Percentiles rank a stretch among this genome's conserved stretches.
These are phyloP conservation scores for Aspergillus versicolor DNA, from an alignment of 2,329 filamentous ascomycete genomes.

Conservation along the genomic window DNA sequence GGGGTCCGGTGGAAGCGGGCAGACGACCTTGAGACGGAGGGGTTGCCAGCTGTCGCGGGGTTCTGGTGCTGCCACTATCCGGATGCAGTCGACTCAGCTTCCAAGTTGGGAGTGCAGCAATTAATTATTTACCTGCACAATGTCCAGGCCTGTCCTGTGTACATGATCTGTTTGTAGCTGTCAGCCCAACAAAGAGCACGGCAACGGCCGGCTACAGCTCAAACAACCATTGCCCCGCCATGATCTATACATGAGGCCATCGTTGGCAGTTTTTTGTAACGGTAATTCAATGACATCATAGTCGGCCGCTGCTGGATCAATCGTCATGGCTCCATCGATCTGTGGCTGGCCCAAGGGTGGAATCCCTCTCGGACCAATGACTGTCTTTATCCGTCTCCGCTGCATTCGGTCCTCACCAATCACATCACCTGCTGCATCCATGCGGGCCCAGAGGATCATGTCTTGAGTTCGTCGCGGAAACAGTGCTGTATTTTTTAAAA, in stretches of 20 bases:
- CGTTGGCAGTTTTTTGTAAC: neutral
- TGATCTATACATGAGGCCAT: constrained; percentile 5
- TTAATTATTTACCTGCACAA: too few species aligned
- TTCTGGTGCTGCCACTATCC: neutral
- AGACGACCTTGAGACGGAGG: neutral
- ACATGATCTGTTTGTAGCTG: neutral
- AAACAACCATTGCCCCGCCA: neutral
- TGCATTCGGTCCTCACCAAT: constrained; percentile 25
- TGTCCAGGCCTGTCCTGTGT: too few species aligned
- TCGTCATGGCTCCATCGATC: constrained; percentile 36
- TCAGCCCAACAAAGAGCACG: too few species aligned
- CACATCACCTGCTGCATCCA: constrained; percentile 21
- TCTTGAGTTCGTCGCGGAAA: neutral
- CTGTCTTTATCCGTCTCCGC: constrained; percentile 3
- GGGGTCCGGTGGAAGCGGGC: neutral
- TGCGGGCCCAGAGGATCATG: constrained; percentile 17
- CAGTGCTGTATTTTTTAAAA: neutral
- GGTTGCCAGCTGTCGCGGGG: neutral
- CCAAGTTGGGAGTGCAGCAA: too few species aligned
- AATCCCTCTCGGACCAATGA: constrained; percentile 24
- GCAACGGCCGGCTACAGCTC: neutral
- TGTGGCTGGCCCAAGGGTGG: constrained; percentile 26
- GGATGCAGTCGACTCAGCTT: too few species aligned
- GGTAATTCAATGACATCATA: constrained; percentile 9
- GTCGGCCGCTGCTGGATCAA: constrained; percentile 22